Base-by-base conservation (phyloP, 805 yeast species). In the Pachysolen tannophilus region DNA sequence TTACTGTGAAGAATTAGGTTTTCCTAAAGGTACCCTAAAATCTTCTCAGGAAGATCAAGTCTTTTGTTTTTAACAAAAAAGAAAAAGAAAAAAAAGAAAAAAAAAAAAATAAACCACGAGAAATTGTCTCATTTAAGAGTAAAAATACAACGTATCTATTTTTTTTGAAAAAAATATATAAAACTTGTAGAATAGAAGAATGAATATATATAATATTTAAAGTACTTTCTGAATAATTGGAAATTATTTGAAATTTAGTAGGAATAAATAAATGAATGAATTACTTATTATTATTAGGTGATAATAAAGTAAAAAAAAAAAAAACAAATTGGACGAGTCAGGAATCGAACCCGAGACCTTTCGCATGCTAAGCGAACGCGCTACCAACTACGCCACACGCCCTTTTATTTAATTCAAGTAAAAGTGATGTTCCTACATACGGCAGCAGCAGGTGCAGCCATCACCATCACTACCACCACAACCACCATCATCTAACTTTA, bases 301-400 rank as follows among this genome's bases (percentile, higher is more conserved):
- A n/a, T n/a, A n/a, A n/a, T n/a, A n/a, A n/a, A n/a, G n/a, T n/a
- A n/a, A n/a, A 29, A 47, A 47, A 30, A 49, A 53, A 11, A 53
- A 53, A 57, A 35, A 38, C 21, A 55, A 41, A 57, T 40, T 73
- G 80, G 80, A 74, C 80, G 76, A 73, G 78, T 70, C 74, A 72
- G 80, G 80, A 74, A 67, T 74, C 76, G 81, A 73, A 72, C 79
- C 80, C 74, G 74, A 72, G 81, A 75, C 82, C 81, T 75, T 72
- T 72, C 78, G 72, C 81, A 74, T 74, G 80, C 80, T 72, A 75
- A 73, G 81, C 73, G 76, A 72, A 71, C 81, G 81, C 81, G 81
- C 81, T 75, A 75, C 82, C 81, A 72, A 75, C 82, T 75, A 71
- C 82, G 81, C 81, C 82, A 75, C 79, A 75, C 77, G 80, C 82